phyloP scores from a whole-genome alignment of 345 rosid genomes.

The Corchorus capsularis region DNA sequence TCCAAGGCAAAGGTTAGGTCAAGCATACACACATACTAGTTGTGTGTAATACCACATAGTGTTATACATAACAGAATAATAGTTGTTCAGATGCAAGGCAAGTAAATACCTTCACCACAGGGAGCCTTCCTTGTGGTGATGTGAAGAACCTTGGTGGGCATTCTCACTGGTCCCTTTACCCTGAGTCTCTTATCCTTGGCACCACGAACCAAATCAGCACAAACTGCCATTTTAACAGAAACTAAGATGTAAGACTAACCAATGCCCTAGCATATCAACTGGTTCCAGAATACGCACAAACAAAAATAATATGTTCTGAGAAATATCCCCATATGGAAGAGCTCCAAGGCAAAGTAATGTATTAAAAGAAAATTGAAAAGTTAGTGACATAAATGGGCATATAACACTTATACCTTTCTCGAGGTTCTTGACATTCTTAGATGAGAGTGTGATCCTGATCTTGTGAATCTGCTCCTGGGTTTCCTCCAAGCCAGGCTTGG shows the following conservation, averaged over 20 bases:
- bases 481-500: constrained; percentile 67
- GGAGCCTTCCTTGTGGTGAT: constrained; percentile 65
- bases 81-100: background rate
- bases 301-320: background rate
- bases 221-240: constrained; percentile 33
- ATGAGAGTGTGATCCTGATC: constrained; percentile 78
- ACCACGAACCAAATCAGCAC: constrained; percentile 59
- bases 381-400: background rate
- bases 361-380: background rate
- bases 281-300: background rate
- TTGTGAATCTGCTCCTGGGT: constrained; percentile 64
- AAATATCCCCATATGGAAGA: background rate
- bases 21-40: background rate
- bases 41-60: background rate
- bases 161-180: constrained; percentile 65
- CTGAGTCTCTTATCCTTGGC: constrained; percentile 59
- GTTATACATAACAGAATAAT: background rate
- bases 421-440: constrained; percentile 71
- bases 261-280: background rate
- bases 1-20: too few species aligned
- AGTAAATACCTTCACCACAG: constrained; percentile 59
- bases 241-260: background rate
- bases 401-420: constrained; percentile 52
- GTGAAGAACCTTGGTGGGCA: constrained; percentile 60
- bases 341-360: background rate